Conservation (phyloP, 2,329 filamentous ascomycete species). For the Colletotrichum scovillei region DNA sequence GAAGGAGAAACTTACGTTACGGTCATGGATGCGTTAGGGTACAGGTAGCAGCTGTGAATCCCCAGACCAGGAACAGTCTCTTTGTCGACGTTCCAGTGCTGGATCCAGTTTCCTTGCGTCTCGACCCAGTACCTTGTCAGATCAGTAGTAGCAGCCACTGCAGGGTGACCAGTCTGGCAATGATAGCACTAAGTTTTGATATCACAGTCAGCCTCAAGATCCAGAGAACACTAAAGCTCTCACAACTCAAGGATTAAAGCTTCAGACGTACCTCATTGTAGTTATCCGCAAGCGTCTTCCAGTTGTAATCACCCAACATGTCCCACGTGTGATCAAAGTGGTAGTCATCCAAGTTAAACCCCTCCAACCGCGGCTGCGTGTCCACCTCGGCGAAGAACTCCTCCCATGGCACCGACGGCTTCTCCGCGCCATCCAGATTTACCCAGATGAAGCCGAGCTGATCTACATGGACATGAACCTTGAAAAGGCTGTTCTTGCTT, state of each 20-base stretch:
- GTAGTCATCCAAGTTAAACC: conserved; percentile 40
- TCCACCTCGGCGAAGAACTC: conserved; percentile 48
- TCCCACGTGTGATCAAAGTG: conserved; percentile 45
- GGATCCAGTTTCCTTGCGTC: conserved; percentile 46
- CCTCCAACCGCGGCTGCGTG: conserved; percentile 35
- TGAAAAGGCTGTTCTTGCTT: conserved; percentile 50
- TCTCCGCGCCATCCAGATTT: conserved; percentile 53
- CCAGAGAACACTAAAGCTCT: no score
- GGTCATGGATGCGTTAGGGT: conserved; percentile 52
- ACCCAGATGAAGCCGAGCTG: conserved; percentile 60
- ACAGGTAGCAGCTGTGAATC: conserved; percentile 52
- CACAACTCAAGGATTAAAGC: no score
- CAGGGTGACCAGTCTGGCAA: conserved; percentile 59
- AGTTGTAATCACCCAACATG: conserved; percentile 48
- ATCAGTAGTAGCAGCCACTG: conserved; percentile 54
- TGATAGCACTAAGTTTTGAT: conserved; percentile 50
- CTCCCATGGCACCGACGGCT: conserved; percentile 53
- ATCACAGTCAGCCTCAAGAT: background rate
- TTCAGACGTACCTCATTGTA: conserved; percentile 51
- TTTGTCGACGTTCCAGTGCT: conserved; percentile 51
- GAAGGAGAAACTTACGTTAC: conserved; percentile 44
- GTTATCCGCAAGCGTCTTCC: conserved; percentile 56
- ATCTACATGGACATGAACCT: conserved; percentile 57
- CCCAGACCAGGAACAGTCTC: conserved; percentile 41
- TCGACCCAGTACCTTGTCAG: conserved; percentile 55